These are phyloP conservation scores for Zygosaccharomyces sapae DNA, from an alignment of 1,139 yeast species.

Conservation along the genomic window DNA sequence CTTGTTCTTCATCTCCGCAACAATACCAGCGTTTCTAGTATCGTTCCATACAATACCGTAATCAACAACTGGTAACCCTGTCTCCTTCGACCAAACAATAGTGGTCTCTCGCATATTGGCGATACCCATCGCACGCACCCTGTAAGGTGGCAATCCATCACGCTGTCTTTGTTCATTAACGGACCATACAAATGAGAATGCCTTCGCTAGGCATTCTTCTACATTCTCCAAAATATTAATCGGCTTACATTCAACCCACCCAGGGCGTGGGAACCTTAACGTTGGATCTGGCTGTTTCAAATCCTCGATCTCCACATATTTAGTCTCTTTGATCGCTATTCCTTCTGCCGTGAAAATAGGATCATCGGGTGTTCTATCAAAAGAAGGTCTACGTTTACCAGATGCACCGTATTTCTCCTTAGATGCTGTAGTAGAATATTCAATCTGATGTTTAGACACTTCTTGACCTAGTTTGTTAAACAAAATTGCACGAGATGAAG, in stretches of 20 bases:
- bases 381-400: conserved; percentile 32
- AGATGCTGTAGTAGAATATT: conserved; percentile 69
- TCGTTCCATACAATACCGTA: conserved; percentile 95
- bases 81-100: conserved; percentile 77
- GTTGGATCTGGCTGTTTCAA: conserved; percentile 59
- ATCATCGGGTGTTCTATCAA: conserved; percentile 39
- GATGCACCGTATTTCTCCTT: conserved; percentile 39
- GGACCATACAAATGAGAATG: conserved; percentile 54
- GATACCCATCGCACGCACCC: conserved; percentile 66
- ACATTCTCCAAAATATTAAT: conserved; percentile 78
- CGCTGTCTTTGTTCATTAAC: conserved; percentile 49
- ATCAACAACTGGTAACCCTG: conserved; percentile 78
- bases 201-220: conserved; percentile 67
- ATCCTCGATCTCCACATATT: conserved; percentile 60
- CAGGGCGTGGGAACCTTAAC: conserved; percentile 68
- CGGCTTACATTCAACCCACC: conserved; percentile 96
- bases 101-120: conserved; percentile 97
- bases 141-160: conserved; percentile 48
- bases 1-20: conserved; percentile 56
- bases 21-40: conserved; percentile 76
- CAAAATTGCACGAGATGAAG: conserved; percentile 86
- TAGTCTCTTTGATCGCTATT: conserved; percentile 56
- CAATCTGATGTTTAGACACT: conserved; percentile 83
- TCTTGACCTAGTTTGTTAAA: conserved; percentile 72
- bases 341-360: conserved; percentile 68